Percentiles rank a stretch among this genome's conserved stretches.
These are phyloP conservation scores for Candida michaelii DNA, from an alignment of 805 yeast species.

Conservation along the genomic window DNA sequence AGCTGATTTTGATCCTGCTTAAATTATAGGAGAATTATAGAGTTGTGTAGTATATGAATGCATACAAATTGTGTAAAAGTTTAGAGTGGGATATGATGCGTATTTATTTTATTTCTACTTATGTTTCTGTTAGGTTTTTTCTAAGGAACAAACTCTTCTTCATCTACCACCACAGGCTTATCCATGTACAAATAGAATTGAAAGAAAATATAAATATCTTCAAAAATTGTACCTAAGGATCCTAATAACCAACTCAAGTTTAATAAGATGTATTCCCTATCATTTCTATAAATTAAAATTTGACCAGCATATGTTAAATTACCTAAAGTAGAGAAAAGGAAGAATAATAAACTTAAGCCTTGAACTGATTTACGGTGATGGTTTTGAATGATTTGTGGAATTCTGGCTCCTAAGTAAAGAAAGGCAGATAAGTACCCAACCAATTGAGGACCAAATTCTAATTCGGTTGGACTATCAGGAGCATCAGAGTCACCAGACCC, in stretches of 20 bases:
- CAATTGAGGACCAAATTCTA: constrained; percentile 57
- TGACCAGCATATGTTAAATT: constrained; percentile 75
- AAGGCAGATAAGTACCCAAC: constrained; percentile 70
- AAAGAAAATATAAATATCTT: constrained; percentile 62
- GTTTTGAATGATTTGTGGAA: constrained; percentile 85
- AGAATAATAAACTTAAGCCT: constrained; percentile 83
- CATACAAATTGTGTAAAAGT: neutral
- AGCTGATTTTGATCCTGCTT: constrained; percentile 42
- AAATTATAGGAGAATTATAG: neutral
- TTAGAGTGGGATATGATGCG: neutral
- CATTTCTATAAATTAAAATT: constrained; percentile 64
- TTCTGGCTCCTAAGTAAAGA: constrained; percentile 69
- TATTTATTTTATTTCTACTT: neutral
- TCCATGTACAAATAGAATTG: constrained; percentile 66
- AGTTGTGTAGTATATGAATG: too few relatives aligned
- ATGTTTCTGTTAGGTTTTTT: neutral
- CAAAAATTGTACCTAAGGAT: constrained; percentile 71
- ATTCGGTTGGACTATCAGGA: constrained; percentile 16
- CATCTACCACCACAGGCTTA: constrained; percentile 9
- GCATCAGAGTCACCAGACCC: constrained; percentile 19
- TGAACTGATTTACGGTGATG: constrained; percentile 72
- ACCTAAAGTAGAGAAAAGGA: constrained; percentile 71
- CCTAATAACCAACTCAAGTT: constrained; percentile 80
- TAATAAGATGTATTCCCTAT: constrained; percentile 55
- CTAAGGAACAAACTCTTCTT: constrained; percentile 6